Base-by-base conservation (phyloP, 768 basidiomycete species). In the Suillus subluteus region DNA sequence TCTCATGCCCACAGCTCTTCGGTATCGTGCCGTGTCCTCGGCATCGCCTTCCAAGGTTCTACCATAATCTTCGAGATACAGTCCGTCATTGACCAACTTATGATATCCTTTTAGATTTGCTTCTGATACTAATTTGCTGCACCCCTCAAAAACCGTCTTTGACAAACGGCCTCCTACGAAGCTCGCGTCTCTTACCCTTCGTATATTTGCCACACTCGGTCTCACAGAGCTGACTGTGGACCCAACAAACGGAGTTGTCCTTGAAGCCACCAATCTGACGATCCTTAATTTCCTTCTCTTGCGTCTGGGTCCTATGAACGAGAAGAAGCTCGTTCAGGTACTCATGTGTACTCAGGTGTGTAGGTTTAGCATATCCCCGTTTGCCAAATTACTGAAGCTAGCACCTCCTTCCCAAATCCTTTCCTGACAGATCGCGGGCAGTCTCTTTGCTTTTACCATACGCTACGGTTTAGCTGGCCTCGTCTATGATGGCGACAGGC, bases 1-100 rank as follows among this genome's bases (percentile, higher is more conserved):
- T 98, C 46, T 97, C 95, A 15, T 93, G 91, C 71, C 98, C 98
- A 13, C 98, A 99, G 74, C 80, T 99, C 3, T 98, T 99, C 73
- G 94, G 94, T 1, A 79, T 99, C 21, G 93, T 99, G 16, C 91
- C 92, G 0, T 98, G 96, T 75, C 98, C 98, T 6, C 83, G 98
- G 59, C 98, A 99, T 79, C 88, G 98, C 62, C 85, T 99, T 23
- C 98, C 98, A 63, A 87, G 87, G 94, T 96, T 73, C 70, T 74
- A 50, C 23, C 11, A 6, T 12, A 21, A 3, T 44, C 3, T 18
- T 18, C 26, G 41, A 37, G 37, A 8, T 4, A 16, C 41, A 52
- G 8, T 13, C 37, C 7, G 12, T 55, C 16, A 21, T 62, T 4
- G 8, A 62, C 38, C 16, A n/a, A 43, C 38, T 15, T 12, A 2